Conservation (phyloP, 306 rosid genomes). For the Glycine latifolia region DNA sequence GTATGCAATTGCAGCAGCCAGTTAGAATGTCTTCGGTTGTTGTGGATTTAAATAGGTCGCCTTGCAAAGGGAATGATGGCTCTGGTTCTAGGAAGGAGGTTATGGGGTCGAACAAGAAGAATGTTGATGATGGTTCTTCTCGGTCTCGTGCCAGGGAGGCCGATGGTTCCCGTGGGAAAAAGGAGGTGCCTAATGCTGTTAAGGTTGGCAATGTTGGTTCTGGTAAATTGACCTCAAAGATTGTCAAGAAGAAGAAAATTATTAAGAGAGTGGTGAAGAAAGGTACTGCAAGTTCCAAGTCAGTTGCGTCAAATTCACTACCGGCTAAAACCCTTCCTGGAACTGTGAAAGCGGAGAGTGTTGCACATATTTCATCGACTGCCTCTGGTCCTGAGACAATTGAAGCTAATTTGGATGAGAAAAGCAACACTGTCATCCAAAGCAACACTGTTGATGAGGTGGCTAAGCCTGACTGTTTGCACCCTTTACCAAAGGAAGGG, state of each 20-base stretch:
- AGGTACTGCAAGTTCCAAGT: slow-evolving; percentile 51
- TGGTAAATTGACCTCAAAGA: slow-evolving; percentile 50
- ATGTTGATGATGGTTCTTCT: slow-evolving; percentile 47
- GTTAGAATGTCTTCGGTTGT: slow-evolving; percentile 41
- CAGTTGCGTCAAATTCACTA: slow-evolving; percentile 44
- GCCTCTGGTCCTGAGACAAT: slow-evolving; percentile 45
- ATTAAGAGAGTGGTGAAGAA: slow-evolving; percentile 76
- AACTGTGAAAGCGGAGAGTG: slow-evolving; percentile 43
- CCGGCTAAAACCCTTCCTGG: slow-evolving; percentile 41
- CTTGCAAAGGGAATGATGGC: slow-evolving; percentile 30
- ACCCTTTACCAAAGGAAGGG: slow-evolving; percentile 40
- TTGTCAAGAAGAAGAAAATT: slow-evolving; percentile 71
- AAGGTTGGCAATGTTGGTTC: slow-evolving; percentile 37
- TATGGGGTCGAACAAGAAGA: slow-evolving; percentile 45
- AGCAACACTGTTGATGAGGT: slow-evolving; percentile 42
- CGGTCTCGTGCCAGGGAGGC: slow-evolving; percentile 43
- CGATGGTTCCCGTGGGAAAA: slow-evolving; percentile 45
- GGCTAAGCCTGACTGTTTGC: slow-evolving; percentile 36
- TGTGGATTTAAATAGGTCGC: slow-evolving; percentile 41
- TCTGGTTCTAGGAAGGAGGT: slow-evolving; percentile 50
- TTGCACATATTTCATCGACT: slow-evolving; percentile 39
- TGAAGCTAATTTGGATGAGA: slow-evolving; percentile 43
- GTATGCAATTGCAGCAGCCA: slow-evolving; percentile 35
- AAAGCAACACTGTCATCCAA: not conserved
- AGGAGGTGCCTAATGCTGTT: slow-evolving; percentile 22